Evolutionary conservation across 306 rosid genomes (phyloP).

Genomic region (Begonia masoniana): DNA sequence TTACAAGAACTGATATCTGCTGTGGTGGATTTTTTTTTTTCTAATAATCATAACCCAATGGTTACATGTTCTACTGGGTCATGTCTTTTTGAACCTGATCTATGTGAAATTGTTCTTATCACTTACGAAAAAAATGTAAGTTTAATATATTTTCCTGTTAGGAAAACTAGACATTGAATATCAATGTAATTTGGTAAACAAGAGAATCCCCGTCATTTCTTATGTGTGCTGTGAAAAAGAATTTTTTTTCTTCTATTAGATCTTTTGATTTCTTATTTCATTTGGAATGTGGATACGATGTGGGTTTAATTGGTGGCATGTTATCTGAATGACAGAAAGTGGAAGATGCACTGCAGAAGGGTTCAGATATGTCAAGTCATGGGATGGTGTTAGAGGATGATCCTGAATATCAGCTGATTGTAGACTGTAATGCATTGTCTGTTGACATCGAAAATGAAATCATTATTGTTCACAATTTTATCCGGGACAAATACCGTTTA

Average conservation of each 20-base stretch:
- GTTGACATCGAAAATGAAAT: conserved; percentile 97
- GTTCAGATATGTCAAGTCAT: conserved; percentile 40
- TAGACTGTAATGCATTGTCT: conserved; percentile 78
- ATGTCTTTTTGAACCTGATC: too few species aligned
- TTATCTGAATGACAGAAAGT: conserved; percentile 59
- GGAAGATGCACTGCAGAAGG: conserved; percentile 65
- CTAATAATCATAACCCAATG: background rate
- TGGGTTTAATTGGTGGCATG: conserved; percentile 12
- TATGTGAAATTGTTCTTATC: too few species aligned
- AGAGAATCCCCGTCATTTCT: too few species aligned
- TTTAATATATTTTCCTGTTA: too few species aligned
- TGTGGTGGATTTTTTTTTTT: background rate
- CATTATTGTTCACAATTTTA: conserved; percentile 74
- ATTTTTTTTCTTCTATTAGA: background rate
- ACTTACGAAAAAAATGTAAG: too few species aligned
- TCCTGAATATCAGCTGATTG: conserved; percentile 89
- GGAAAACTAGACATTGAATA: too few species aligned
- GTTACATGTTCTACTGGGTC: too few species aligned
- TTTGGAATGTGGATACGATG: conserved; percentile 8
- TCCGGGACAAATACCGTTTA: conserved; percentile 84
- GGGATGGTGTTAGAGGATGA: conserved; percentile 76
- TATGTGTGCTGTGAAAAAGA: too few species aligned
- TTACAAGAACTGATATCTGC: background rate
- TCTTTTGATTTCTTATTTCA: background rate
- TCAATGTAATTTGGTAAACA: too few species aligned